These are phyloP conservation scores for Scutellaria galericulata DNA, from an alignment of 257 asterid species.

Conservation along the genomic window DNA sequence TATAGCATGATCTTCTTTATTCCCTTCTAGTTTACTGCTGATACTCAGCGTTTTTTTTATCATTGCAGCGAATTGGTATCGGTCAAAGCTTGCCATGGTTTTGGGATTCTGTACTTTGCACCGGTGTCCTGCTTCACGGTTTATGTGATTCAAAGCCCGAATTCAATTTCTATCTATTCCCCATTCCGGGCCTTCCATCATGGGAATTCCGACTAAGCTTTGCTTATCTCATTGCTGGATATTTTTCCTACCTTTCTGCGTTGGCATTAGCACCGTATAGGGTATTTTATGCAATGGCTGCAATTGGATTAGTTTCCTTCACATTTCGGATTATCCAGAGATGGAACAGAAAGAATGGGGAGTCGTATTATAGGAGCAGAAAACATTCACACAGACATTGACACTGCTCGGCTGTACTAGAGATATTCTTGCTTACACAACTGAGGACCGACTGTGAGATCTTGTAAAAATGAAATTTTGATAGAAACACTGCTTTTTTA, in stretches of 20 bases:
- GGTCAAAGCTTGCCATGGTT: slow-evolving; percentile 75
- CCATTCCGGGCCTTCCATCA: slow-evolving; percentile 56
- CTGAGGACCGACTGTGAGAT: slow-evolving; percentile 14
- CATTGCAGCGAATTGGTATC: slow-evolving; percentile 71
- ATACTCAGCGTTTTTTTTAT: slow-evolving; percentile 2
- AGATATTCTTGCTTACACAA: slow-evolving; percentile 9
- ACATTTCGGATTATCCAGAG: slow-evolving; percentile 70
- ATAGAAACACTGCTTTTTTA: neutral
- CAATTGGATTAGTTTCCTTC: slow-evolving; percentile 69
- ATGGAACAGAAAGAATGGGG: slow-evolving; percentile 65
- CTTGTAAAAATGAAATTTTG: slow-evolving; percentile 35
- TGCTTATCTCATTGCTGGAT: slow-evolving; percentile 80
- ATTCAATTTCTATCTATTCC: slow-evolving; percentile 72
- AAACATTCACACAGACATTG: slow-evolving; percentile 87
- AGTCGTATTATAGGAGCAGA: slow-evolving; percentile 57
- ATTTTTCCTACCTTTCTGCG: slow-evolving; percentile 64
- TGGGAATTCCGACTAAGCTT: slow-evolving; percentile 79
- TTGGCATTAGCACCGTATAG: slow-evolving; percentile 78
- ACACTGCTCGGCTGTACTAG: slow-evolving; percentile 19
- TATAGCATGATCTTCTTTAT: neutral
- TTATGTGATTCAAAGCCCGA: slow-evolving; percentile 76
- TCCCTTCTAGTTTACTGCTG: slow-evolving; percentile 22
- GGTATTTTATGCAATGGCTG: slow-evolving; percentile 77
- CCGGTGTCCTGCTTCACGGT: slow-evolving; percentile 84
- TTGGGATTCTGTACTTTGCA: slow-evolving; percentile 76